Conservation (phyloP, 2,329 filamentous ascomycete species). For the Talaromyces sp. region DNA sequence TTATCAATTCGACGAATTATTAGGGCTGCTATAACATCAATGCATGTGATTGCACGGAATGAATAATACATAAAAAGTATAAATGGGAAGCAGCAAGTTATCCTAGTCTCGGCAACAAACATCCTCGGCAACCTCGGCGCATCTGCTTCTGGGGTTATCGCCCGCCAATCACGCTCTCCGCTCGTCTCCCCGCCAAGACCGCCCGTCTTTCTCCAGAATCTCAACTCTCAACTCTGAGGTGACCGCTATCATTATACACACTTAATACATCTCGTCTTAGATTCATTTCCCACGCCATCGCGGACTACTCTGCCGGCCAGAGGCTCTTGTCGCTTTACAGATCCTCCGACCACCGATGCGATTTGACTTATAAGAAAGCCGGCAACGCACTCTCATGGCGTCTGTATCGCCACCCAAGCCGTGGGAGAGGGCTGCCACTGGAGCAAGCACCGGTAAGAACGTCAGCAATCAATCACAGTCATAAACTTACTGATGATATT, state of each 20-base stretch:
- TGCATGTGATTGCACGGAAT: not conserved
- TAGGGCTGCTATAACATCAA: not conserved
- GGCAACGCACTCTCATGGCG: slow-evolving; percentile 46
- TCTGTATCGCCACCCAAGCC: slow-evolving; percentile 86
- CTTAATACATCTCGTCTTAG: not conserved
- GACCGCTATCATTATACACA: not conserved
- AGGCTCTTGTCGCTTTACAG: not conserved
- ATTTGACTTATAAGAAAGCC: slow-evolving; percentile 20
- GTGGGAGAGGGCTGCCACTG: slow-evolving; percentile 77
- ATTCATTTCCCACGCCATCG: not conserved
- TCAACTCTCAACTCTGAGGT: not conserved
- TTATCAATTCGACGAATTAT: not conserved
- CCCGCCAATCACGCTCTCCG: slow-evolving; percentile 1
- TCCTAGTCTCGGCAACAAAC: slow-evolving; percentile 57
- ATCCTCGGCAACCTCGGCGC: slow-evolving; percentile 11
- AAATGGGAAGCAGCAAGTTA: no score
- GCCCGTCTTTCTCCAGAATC: not conserved
- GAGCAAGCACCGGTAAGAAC: slow-evolving; percentile 13
- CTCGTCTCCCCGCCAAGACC: not conserved
- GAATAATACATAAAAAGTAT: not conserved
- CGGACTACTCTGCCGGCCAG: not conserved
- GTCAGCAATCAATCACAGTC: no score
- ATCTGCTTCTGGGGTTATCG: not conserved
- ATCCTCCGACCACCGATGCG: not conserved
- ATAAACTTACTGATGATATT: not conserved